Evolutionary conservation across 1,284 basidiomycete species (phyloP).

Genomic region (Afroboletus lepidellus): DNA sequence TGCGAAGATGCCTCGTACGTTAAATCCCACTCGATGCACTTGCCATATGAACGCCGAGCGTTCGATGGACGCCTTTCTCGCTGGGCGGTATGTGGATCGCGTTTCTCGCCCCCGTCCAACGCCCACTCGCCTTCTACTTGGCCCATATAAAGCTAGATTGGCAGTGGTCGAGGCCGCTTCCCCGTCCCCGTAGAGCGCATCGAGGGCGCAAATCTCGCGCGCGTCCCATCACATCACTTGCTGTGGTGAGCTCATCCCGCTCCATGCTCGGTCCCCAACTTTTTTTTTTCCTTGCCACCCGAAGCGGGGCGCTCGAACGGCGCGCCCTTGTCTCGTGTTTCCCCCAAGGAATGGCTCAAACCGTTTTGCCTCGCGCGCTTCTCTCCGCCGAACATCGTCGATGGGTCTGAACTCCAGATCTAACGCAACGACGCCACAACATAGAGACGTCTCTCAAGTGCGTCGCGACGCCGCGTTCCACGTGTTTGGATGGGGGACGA

Average conservation of each 20-base stretch:
- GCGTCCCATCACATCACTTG: neutral
- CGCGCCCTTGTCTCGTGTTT: neutral
- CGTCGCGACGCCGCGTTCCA: constrained; percentile 18
- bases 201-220: constrained; percentile 16
- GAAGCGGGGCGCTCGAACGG: neutral
- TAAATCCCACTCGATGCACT: neutral
- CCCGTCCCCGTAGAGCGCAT: neutral
- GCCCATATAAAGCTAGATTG: constrained; percentile 21
- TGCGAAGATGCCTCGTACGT: constrained; percentile 5
- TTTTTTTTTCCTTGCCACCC: neutral
- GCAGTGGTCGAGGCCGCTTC: constrained; percentile 2
- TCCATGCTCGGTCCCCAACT: neutral
- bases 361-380: neutral
- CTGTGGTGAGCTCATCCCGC: constrained; percentile 4
- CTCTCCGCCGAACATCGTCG: constrained; percentile 8
- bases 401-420: constrained; percentile 3
- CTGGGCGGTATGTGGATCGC: neutral
- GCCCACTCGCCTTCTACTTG: neutral
- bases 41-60: neutral
- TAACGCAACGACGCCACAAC: neutral
- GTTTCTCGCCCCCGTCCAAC: constrained; percentile 9
- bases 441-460: constrained; percentile 15
- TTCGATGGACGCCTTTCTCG: neutral
- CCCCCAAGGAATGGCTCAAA: neutral
- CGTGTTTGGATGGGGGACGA: constrained; percentile 5